Base-by-base conservation (phyloP, 1,284 basidiomycete species). In the Cryptococcus sp. region DNA sequence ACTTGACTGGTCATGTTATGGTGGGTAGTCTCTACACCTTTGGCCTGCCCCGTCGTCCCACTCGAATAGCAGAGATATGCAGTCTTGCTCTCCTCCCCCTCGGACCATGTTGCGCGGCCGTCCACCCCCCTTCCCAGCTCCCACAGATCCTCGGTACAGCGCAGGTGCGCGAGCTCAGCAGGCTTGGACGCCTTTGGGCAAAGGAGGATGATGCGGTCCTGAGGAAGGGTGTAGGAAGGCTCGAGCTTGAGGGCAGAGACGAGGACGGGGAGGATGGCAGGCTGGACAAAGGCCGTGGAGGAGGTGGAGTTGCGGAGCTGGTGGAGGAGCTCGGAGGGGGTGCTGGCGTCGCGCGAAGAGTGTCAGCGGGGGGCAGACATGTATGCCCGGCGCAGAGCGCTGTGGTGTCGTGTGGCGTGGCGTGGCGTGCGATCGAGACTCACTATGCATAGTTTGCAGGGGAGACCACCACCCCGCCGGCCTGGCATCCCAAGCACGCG, bases 1-100 rank as follows among this genome's bases (percentile, higher is more conserved):
- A 60, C 58, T 53, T 75, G 70, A 46, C 57, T 76, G 0, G 79
- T 82, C 48, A 87, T 71, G 61, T 89, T 88, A 57, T 80, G 79
- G 71, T 88, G 86, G 0, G 84, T 86, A 0, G 85, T 86, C 66
- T 77, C 75, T 16, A 78, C 77, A 24, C 77, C 77, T 60, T 77
- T 77, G 9, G 69, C 70, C 8, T 69, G 50, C 1, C 77, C 77
- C 0, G 76, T 77, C 6, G 69, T 87, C 7, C 86, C 85, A 54
- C 84, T 85, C 20, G 79, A 81, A 67, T 87, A 87, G 63, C 85
- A 88, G 38, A 89, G 71, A 62, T 84, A 84, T 4, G 68, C 65
- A 2, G 68, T 72, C 1, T 55, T 51, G 12, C 55, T 57, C 36
- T 65, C 65, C 35, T 59, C 54, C 21, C 59, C 62, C 23, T 59